Evolutionary conservation across 2,329 filamentous ascomycete genomes (phyloP), one percentile per base, ranked within the genome.

Genomic region (Colletotrichum sp.): DNA sequence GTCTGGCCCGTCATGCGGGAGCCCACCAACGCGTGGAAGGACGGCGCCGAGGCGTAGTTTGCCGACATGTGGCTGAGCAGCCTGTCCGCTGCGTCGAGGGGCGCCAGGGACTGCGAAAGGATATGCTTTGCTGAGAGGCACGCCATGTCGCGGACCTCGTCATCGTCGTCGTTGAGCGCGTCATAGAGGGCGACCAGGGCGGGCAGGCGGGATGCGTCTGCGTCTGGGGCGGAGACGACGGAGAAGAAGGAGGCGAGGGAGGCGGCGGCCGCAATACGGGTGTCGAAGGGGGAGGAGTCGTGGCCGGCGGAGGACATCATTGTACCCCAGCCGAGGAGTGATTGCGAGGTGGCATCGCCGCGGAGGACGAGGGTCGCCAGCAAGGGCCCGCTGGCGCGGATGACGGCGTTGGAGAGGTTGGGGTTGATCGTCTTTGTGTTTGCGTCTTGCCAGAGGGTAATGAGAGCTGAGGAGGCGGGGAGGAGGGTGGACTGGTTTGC

Each of bases 91-190:
- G 89, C 87, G 76, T 90, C 86, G 39, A 89, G 83, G 39, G 88
- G 86, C 12, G 89, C 86, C 48, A 90, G 84, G 30, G 90, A 83
- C 30, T 82, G 80, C 24, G 83, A 78, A 9, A 93, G 79, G 28
- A 94, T 82, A 26, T 81, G 82, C 7, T 84, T 82, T 0, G 89
- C 87, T 2, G 90, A 88, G 0, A 79, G 75, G 4, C 93, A 90
- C 9, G 93, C 93, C 1, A 90, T 83, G 39, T 93, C 90, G 60
- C 96, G 92, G 77, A 98, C 91, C 73, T 98, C 96, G 77, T 98
- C 95, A 81, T 99, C 96, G 81, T 99, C 96, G 81, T 99, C 97
- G 81, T 95, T 94, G 6, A 98, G 88, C 61, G 92, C 88, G 81
- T 95, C 93, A 83, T 97, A 96, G 2, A 96, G 86, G 5, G 93